Conservation (phyloP, 1,139 yeast genomes). For the Arxiozyma slooffiae region DNA sequence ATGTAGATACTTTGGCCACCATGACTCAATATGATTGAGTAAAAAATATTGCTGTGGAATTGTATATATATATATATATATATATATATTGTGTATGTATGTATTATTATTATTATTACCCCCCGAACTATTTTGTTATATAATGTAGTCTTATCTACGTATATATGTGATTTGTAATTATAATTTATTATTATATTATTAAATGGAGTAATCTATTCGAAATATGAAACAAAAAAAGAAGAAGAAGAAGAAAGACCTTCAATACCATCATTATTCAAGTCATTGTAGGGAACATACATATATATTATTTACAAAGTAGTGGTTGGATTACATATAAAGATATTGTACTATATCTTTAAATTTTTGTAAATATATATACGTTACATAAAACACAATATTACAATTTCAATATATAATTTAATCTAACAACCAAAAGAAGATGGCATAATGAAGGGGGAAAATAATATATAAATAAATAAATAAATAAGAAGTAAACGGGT, state of each 20-base stretch:
- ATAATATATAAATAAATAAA: too few species aligned
- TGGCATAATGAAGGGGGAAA: neutral
- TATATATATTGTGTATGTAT: neutral
- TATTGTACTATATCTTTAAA: too few species aligned
- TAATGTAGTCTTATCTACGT: neutral
- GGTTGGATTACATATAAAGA: too few species aligned
- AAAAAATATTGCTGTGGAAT: neutral
- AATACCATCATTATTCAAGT: too few species aligned
- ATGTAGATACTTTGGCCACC: conserved; percentile 15
- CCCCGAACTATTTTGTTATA: neutral
- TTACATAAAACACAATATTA: neutral
- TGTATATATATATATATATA: too few species aligned
- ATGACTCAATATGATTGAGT: conserved; percentile 11
- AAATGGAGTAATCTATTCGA: too few species aligned
- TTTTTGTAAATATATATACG: neutral
- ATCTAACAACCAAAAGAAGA: neutral
- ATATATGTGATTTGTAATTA: neutral
- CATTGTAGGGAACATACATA: too few species aligned
- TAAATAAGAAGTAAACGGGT: too few species aligned
- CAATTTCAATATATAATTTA: neutral
- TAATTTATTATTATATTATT: conserved; percentile 1
- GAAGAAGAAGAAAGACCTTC: too few species aligned
- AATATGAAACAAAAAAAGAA: too few species aligned
- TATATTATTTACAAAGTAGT: too few species aligned
- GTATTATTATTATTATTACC: neutral